Conservation (phyloP, 306 rosid species). For the Castanea crenata region DNA sequence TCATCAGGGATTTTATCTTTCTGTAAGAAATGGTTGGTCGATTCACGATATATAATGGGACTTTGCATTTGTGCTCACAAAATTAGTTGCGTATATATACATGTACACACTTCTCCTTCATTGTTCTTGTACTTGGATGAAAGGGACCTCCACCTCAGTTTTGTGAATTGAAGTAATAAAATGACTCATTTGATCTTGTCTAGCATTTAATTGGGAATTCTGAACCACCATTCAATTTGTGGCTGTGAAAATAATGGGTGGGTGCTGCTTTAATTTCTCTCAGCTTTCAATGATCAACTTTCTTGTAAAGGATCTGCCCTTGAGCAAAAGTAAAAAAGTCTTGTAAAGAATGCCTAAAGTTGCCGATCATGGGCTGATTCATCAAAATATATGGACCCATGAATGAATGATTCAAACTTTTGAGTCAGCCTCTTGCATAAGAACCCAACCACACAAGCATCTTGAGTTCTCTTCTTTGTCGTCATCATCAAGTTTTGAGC, state of each 20-base stretch:
- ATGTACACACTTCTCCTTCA: background rate
- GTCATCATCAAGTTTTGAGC: background rate
- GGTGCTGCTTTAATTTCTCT: background rate
- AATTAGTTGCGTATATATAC: background rate
- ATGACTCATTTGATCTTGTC: background rate
- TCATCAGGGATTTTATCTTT: background rate
- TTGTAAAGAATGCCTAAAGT: background rate
- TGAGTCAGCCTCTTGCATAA: too few species aligned
- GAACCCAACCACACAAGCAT: background rate
- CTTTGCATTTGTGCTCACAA: background rate
- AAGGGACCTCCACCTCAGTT: background rate
- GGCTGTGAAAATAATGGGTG: background rate
- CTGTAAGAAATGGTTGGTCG: background rate
- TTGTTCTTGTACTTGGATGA: background rate
- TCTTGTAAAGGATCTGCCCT: background rate
- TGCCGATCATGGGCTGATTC: background rate
- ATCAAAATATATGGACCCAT: background rate
- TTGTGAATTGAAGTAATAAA: background rate
- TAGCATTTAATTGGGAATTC: background rate
- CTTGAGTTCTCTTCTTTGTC: background rate
- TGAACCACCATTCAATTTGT: background rate
- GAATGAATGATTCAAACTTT: background rate
- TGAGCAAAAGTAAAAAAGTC: background rate
- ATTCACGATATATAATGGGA: background rate
- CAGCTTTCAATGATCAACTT: background rate